phyloP scores from a whole-genome alignment of 2,329 filamentous ascomycete species.

The Ploettnerulaceae sp. region DNA sequence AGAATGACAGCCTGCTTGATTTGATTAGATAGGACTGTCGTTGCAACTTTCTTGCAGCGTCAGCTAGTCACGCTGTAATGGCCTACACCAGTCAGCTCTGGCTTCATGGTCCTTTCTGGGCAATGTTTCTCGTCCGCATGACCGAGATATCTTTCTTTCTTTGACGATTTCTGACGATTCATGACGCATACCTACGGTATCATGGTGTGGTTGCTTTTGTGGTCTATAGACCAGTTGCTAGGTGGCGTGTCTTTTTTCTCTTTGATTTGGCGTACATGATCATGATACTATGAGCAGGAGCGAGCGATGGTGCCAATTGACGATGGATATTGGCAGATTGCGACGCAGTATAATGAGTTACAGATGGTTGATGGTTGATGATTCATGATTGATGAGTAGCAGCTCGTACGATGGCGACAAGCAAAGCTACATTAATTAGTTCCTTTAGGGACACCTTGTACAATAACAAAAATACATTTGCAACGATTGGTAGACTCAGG shows the following conservation, averaged over 20 bases:
- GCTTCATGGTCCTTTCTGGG: background rate
- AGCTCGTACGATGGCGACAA: no score
- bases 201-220: background rate
- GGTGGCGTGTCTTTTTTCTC: no score
- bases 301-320: background rate
- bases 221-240: no score
- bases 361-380: background rate
- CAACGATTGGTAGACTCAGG: no score
- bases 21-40: background rate
- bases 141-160: constrained; percentile 3
- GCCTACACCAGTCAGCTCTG: background rate
- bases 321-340: background rate
- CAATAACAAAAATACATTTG: no score
- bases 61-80: constrained; percentile 1
- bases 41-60: constrained; percentile 6
- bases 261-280: constrained; percentile 5
- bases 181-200: constrained; percentile 16
- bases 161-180: constrained; percentile 14
- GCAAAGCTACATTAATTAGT: no score
- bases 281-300: background rate
- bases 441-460: no score
- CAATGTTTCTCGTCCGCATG: background rate
- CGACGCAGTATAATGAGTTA: background rate
- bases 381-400: no score
- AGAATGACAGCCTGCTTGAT: background rate